Evolutionary conservation across 2,329 filamentous ascomycete genomes (phyloP), one percentile per base, ranked within the genome.

Genomic region (Magnaporthiopsis rhizophila): DNA sequence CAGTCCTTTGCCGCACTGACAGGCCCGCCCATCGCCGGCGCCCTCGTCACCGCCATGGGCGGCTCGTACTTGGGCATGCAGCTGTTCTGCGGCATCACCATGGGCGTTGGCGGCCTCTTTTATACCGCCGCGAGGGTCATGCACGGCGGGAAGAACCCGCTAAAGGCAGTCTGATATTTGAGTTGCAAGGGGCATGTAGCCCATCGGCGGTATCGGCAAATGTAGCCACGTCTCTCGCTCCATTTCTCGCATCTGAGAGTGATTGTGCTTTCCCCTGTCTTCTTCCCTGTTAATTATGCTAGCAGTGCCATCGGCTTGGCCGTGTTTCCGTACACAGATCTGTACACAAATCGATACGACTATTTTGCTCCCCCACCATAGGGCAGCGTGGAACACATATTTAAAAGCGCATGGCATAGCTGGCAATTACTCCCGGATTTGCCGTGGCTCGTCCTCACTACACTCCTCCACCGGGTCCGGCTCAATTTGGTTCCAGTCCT

Each of bases 11-110:
- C 81, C 1, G 83, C 82, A 2, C 73, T 89, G 59, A 82, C 83
- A 1, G 83, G 85, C 2, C 83, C 77, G 62, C 85, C 85, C 0
- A 86, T 87, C 68, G 84, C 80, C 0, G 84, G 84, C 3, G 80
- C 80, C 18, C 73, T 85, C 38, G 72, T 84, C 30, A 68, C 69
- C 13, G 69, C 69, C 32, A 74, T 79, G 66, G 59, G 79, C 64
- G 83, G 82, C 5, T 72, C 71, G 9, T 86, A 78, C 67, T 73
- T 78, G 64, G 79, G 80, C 8, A 65, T 87, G 66, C 82, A 86
- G 72, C 75, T 86, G 2, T 88, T 87, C 68, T 79, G 80, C 28
- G 85, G 85, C 6, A 71, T 81, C 13, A 76, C 80, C 3, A 76
- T 78, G 70, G 62, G 68, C 1, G 57, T 60, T 5, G 70, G 71